Evolutionary conservation across 2,329 filamentous ascomycete species (phyloP), one percentile per base, ranked within the genome.

Genomic region (Colletotrichum theobromicola): DNA sequence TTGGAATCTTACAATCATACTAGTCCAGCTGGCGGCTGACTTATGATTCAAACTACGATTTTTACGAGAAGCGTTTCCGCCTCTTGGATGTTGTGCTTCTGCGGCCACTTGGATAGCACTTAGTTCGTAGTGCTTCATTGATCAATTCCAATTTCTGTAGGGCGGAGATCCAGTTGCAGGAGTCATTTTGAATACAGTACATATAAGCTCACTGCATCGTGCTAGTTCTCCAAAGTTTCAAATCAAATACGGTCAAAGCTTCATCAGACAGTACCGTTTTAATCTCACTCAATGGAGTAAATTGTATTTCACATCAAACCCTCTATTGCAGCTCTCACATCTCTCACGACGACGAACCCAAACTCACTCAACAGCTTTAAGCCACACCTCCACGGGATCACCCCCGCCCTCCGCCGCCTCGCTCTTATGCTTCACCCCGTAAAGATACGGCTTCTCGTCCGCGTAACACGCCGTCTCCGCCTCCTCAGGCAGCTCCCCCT

Each of bases 361-460:
- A n/a, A 37, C 24, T 26, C 15, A 28, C 2, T 34, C 32, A 18
- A 62, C 32, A 34, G 60, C 34, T 34, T 62, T 24, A 6, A 62
- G 58, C 73, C 73, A 75, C 28, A 32, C 58, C 7, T n/a, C 53
- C 7, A 75, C 35, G 3, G 70, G 73, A 28, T 74, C 70, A 50
- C 63, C 37, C 7, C 7, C 53, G 8, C 16, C 64, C 8, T 37
- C 16, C 24, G 28, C n/a, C 3, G 50, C 15, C 24, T 55, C 53
- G 10, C 18, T 24, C 35, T 55, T 65, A 9, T 70, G 64, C 64
- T 80, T 77, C 7, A 81, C 78, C 1, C 81, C 84, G 50, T 88
- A 87, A 7, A 84, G 76, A 67, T 88, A 89, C 5, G 87, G 87
- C 78, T 88, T 89, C 77, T 84, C 82, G 50, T 89, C 80, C 2